phyloP scores from a whole-genome alignment of 768 basidiomycete genomes.

The Naganishia randhawae region DNA sequence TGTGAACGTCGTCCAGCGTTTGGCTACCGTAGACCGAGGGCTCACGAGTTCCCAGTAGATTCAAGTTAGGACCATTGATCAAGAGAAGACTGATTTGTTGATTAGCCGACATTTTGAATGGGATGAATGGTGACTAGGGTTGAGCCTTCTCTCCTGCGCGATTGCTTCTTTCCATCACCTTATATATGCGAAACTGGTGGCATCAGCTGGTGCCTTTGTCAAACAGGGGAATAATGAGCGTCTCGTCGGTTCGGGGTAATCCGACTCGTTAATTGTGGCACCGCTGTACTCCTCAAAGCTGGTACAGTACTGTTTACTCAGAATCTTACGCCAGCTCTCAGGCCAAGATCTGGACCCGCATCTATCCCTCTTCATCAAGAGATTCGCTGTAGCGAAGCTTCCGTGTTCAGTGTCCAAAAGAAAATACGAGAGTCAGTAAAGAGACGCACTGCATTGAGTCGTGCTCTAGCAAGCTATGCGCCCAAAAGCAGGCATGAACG shows the following conservation, averaged over 20 bases:
- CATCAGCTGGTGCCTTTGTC: no score
- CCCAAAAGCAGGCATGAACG: no score
- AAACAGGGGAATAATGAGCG: no score
- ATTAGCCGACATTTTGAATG: background rate
- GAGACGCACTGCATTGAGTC: no score
- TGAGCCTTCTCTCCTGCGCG: background rate
- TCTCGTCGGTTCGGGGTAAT: background rate
- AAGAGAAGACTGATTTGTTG: conserved; percentile 30
- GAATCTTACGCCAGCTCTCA: no score
- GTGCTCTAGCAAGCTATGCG: no score
- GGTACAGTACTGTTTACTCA: no score
- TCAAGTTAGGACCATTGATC: conserved; percentile 42
- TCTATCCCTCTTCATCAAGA: background rate
- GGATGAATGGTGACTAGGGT: background rate
- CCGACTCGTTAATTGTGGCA: background rate
- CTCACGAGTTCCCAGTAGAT: conserved; percentile 38
- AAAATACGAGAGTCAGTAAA: no score
- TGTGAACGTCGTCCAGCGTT: conserved; percentile 36
- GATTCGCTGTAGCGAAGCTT: background rate
- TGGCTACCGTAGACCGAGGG: conserved; percentile 39
- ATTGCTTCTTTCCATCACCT: no score
- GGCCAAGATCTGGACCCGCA: background rate
- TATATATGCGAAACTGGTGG: no score
- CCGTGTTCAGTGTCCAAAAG: no score
- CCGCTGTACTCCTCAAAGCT: background rate